Conservation (phyloP, 1,139 yeast species). For the Hansenula anomala region DNA sequence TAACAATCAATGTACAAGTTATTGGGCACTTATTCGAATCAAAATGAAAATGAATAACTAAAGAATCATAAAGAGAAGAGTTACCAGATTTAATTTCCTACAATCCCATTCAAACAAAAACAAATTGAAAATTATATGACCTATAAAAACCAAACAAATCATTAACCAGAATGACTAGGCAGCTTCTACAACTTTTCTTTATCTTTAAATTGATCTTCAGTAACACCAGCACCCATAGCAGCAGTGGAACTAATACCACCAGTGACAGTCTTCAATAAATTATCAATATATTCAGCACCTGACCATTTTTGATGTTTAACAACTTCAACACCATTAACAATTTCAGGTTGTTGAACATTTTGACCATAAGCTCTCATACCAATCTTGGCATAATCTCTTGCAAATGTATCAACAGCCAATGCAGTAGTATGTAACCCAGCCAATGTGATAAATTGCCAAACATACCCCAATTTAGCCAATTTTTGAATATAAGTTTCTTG, state of each 20-base stretch:
- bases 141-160: too few relatives aligned
- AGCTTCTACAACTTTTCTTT: slow-evolving; percentile 7
- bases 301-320: slow-evolving; percentile 99
- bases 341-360: slow-evolving; percentile 82
- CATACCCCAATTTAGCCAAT: slow-evolving; percentile 85
- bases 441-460: slow-evolving; percentile 96
- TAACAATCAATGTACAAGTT: too few relatives aligned
- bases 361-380: slow-evolving; percentile 98
- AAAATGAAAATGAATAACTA: too few relatives aligned
- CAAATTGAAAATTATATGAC: too few relatives aligned
- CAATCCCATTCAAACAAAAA: too few relatives aligned
- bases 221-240: slow-evolving; percentile 98
- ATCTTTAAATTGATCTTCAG: slow-evolving; percentile 86
- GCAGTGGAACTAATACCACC: slow-evolving; percentile 97
- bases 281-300: slow-evolving; percentile 96
- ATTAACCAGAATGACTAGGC: too few relatives aligned
- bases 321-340: slow-evolving; percentile 86
- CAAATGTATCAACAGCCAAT: slow-evolving; percentile 81
- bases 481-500: slow-evolving; percentile 89
- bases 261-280: slow-evolving; percentile 80
- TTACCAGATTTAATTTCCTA: too few relatives aligned
- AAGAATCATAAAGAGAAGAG: too few relatives aligned
- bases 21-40: too few relatives aligned
- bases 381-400: slow-evolving; percentile 68
- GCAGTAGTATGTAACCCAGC: slow-evolving; percentile 98